A percentile compares a stretch with the other conserved stretches of the same genome.
These are phyloP conservation scores for Aegilops speltoides DNA, from an alignment of 176 grass and related monocot species.

Conservation along the genomic window DNA sequence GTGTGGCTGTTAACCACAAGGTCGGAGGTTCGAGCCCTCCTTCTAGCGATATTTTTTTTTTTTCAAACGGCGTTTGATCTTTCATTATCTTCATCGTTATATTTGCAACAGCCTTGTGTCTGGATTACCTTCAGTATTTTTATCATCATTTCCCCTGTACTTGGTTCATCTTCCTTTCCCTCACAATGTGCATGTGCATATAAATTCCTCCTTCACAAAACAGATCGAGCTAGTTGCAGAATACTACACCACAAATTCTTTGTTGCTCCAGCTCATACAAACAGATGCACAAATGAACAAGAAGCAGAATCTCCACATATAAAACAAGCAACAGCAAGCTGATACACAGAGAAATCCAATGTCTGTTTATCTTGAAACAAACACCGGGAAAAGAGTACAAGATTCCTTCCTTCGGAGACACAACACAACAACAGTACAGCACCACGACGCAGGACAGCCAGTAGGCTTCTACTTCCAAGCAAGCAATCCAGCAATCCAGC, in stretches of 20 bases:
- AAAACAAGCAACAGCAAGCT: not conserved
- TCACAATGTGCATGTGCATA: too few species aligned
- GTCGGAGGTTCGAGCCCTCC: constrained; percentile 81
- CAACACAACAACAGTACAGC: not conserved
- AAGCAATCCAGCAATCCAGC: constrained; percentile 6
- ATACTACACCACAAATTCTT: not conserved
- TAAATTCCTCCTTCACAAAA: not conserved
- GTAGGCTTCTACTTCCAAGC: constrained; percentile 27
- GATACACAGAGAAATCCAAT: not conserved
- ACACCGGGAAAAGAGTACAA: not conserved
- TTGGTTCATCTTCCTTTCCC: not conserved
- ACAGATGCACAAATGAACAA: not conserved
- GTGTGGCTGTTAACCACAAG: constrained; percentile 80
- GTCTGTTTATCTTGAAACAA: constrained; percentile 29
- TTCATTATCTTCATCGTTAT: too few species aligned
- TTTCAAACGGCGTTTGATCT: too few species aligned
- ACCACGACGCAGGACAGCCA: not conserved
- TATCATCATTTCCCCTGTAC: too few species aligned
- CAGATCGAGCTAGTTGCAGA: not conserved
- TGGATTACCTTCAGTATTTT: too few species aligned
- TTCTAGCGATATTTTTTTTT: too few species aligned
- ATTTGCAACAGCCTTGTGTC: too few species aligned
- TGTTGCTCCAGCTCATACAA: not conserved
- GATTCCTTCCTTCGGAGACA: not conserved
- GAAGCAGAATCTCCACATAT: not conserved